Evolutionary conservation across 306 rosid species (phyloP).

Genomic region (Vigna mungo): DNA sequence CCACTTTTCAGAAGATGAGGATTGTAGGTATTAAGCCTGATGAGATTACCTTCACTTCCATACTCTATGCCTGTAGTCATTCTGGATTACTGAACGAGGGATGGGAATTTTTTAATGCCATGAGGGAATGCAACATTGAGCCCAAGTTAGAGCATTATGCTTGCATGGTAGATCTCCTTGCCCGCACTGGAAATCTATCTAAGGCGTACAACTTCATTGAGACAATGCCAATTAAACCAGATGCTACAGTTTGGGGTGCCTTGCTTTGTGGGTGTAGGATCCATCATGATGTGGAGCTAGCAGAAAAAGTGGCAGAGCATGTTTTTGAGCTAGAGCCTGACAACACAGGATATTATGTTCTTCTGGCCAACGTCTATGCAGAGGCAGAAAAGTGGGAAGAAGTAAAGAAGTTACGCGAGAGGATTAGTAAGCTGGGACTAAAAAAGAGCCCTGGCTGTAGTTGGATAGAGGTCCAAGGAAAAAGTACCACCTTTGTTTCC

Average conservation of each 20-base stretch:
- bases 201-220: constrained; percentile 65
- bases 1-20: constrained; percentile 64
- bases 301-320: constrained; percentile 75
- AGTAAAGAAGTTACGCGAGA: constrained; percentile 56
- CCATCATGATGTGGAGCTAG: constrained; percentile 71
- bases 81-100: constrained; percentile 73
- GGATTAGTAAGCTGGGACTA: constrained; percentile 58
- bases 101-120: constrained; percentile 58
- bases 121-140: constrained; percentile 56
- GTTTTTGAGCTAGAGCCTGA: constrained; percentile 78
- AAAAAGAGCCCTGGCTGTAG: constrained; percentile 71
- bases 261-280: constrained; percentile 76
- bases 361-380: constrained; percentile 72
- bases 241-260: constrained; percentile 77
- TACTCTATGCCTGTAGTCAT: constrained; percentile 77
- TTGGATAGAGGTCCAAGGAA: constrained; percentile 72
- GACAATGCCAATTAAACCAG: constrained; percentile 68
- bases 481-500: constrained; percentile 62
- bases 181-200: constrained; percentile 67
- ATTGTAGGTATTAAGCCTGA: constrained; percentile 61
- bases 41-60: constrained; percentile 66
- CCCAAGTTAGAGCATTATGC: constrained; percentile 73
- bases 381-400: constrained; percentile 85
- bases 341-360: constrained; percentile 74
- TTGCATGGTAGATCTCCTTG: constrained; percentile 80